Evolutionary conservation across 1,284 basidiomycete species (phyloP).

Genomic region (Fistulinella cinereoalba): DNA sequence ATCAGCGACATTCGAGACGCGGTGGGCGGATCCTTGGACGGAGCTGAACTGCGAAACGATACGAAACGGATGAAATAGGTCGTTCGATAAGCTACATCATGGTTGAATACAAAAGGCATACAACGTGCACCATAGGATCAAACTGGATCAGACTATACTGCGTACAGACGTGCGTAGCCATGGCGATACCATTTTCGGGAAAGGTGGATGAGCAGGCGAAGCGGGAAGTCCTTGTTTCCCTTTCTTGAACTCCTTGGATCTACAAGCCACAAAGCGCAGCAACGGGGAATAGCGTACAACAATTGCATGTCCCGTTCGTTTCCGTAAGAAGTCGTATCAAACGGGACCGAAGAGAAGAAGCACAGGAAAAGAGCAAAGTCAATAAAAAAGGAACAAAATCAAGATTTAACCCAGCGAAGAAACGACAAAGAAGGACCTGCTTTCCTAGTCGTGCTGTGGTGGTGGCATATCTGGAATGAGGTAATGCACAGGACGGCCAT

Average conservation of each 20-base stretch:
- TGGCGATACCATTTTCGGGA: too few species aligned
- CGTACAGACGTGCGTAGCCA: too few species aligned
- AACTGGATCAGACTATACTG: not conserved
- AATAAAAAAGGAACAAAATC: not conserved
- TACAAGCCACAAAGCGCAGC: not conserved
- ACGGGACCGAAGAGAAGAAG: constrained; percentile 3
- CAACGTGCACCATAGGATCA: constrained; percentile 3
- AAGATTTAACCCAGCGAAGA: not conserved
- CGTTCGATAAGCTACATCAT: constrained; percentile 17
- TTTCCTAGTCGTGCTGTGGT: constrained; percentile 24
- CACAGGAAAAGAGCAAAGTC: not conserved
- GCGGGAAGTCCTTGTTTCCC: not conserved
- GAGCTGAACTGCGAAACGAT: not conserved
- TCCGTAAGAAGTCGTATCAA: constrained; percentile 7
- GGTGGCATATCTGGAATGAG: constrained; percentile 43
- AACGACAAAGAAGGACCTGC: not conserved
- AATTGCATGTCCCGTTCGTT: constrained; percentile 4
- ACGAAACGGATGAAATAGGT: not conserved
- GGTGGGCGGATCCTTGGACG: not conserved
- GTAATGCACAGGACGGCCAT: constrained; percentile 34
- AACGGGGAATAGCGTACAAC: constrained; percentile 2
- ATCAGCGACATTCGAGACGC: not conserved
- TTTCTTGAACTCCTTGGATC: not conserved
- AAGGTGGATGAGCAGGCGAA: too few species aligned
- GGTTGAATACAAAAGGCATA: constrained; percentile 5